Conservation (phyloP, 208 protist genomes). For the Trypanosoma cruzi region DNA sequence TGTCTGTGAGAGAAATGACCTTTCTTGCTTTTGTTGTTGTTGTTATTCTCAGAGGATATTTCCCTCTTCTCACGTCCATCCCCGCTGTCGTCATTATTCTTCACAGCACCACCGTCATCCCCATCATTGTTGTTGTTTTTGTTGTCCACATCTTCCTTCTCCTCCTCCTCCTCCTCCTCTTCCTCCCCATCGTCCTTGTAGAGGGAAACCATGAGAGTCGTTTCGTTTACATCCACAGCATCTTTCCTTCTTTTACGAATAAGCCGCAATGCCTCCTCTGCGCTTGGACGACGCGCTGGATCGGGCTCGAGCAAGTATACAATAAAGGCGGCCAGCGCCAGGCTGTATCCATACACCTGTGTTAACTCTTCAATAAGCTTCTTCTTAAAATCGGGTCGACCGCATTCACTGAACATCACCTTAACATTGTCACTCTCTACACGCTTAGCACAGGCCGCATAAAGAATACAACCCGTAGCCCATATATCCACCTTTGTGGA, state of each 20-base stretch:
- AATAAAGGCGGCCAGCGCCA: constrained; percentile 41
- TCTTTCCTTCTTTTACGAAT: constrained; percentile 20
- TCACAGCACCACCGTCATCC: background rate
- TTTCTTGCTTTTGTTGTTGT: background rate
- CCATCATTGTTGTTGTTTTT: background rate
- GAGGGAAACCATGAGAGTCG: constrained; percentile 10
- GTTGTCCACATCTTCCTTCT: constrained; percentile 2
- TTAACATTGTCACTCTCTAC: constrained; percentile 59
- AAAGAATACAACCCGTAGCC: constrained; percentile 98
- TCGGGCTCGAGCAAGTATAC: constrained; percentile 42
- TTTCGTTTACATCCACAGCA: background rate
- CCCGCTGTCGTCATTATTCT: background rate
- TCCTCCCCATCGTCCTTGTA: constrained; percentile 21
- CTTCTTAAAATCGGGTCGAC: constrained; percentile 40
- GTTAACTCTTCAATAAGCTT: constrained; percentile 43
- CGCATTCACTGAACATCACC: constrained; percentile 68
- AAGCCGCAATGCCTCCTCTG: constrained; percentile 39
- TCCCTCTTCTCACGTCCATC: background rate
- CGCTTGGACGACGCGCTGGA: constrained; percentile 37
- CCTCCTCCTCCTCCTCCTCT: background rate
- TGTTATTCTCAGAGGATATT: background rate
- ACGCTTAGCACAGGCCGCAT: constrained; percentile 61
- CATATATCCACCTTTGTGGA: constrained; percentile 98
- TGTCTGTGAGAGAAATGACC: background rate
- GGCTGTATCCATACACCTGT: constrained; percentile 53